These are phyloP conservation scores for Lanmaoa rubissima DNA, from an alignment of 768 basidiomycete genomes.

Conservation along the genomic window DNA sequence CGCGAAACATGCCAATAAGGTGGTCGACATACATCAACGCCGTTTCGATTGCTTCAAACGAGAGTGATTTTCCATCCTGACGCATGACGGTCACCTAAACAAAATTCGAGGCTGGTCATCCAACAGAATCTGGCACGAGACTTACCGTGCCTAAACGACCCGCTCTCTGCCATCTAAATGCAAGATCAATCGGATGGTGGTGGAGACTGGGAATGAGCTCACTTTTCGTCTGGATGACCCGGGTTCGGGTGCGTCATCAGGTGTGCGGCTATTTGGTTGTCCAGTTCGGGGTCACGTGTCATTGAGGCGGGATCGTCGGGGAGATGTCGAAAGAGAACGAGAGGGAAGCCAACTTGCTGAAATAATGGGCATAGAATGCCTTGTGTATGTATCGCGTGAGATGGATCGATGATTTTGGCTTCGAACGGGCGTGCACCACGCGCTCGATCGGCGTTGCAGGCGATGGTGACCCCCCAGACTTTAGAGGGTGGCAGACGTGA, in stretches of 20 bases:
- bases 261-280: conserved; percentile 32
- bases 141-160: conserved; percentile 28
- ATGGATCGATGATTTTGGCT: conserved; percentile 16
- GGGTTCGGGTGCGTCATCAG: conserved; percentile 29
- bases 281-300: conserved; percentile 22
- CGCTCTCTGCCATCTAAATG: conserved; percentile 23
- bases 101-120: neutral
- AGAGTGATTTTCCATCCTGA: conserved; percentile 23
- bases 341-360: conserved; percentile 28
- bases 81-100: conserved; percentile 28
- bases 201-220: neutral
- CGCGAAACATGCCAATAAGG: conserved; percentile 29
- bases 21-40: conserved; percentile 35
- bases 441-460: conserved; percentile 26
- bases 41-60: conserved; percentile 27
- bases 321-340: conserved; percentile 29
- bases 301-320: conserved; percentile 17
- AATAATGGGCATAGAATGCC: conserved; percentile 29
- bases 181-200: neutral
- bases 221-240: conserved; percentile 27
- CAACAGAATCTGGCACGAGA: neutral
- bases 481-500: neutral
- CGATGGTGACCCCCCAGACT: conserved; percentile 19
- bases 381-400: conserved; percentile 26
- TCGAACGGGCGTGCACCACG: conserved; percentile 24